Evolutionary conservation across 2,329 filamentous ascomycete species (phyloP), one percentile per base, ranked within the genome.

Genomic region (Xylariaceae sp.): DNA sequence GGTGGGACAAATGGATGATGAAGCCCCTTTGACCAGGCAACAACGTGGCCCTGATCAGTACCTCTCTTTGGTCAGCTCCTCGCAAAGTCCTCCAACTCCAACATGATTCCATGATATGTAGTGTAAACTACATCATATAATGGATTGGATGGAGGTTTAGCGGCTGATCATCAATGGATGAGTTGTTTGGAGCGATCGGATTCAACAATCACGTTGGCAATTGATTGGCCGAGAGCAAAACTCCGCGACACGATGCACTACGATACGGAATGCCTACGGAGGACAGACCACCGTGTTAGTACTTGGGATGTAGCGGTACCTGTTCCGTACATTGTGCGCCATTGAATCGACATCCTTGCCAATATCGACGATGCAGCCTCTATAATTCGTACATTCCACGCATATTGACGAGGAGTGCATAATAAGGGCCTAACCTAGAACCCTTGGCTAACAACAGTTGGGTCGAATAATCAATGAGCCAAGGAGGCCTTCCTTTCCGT

Each of bases 151-250:
- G n/a, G 37, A 42, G 23, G 23, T 42, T 42, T 42, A 42, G 37
- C 37, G 37, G 42, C 4, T 35, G 35, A 49, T 39, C 9, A 47
- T n/a, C 13, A 51, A 52, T 51, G 6, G 45, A 44, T 52, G 55
- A 48, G 53, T 58, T 62, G 60, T 53, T 13, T 55, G 59, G 51
- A 55, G 23, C 52, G 45, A 17, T 35, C 18, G 44, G 23, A 23
- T 57, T 54, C 34, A 50, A 56, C 49, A 23, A 55, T 55, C 69
- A 71, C 69, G 69, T 70, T 71, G 65, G 55, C 44, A 37, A 66
- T 66, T 67, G 69, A 71, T 71, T 71, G 69, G 69, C 37, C 57
- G 53, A 66, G 55, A 65, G 59, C 37, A 37, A 5, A 57, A 68
- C 66, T 57, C 63, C 53, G 62, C 66, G 49, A 50, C 50, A 13